These are phyloP conservation scores for Mucor saturninus DNA, from an alignment of 371 early-diverging fungal species.

Conservation along the genomic window DNA sequence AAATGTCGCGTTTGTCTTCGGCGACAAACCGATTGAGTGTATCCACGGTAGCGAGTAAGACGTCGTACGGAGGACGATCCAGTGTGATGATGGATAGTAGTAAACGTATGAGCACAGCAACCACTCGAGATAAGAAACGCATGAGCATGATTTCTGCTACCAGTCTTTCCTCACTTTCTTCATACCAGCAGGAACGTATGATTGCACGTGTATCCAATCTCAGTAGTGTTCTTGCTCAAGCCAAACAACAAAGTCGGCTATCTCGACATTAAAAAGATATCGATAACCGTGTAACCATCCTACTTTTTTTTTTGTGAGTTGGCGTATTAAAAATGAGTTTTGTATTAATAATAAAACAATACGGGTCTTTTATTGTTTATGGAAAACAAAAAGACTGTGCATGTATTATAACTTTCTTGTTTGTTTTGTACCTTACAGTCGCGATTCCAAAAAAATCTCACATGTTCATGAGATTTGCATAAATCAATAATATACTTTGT, in stretches of 20 bases:
- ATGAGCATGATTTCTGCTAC: conserved; percentile 46
- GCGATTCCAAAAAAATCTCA: too few relatives aligned
- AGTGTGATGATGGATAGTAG: background rate
- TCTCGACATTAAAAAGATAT: background rate
- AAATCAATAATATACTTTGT: too few relatives aligned
- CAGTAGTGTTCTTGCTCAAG: conserved; percentile 35
- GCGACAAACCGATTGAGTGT: conserved; percentile 21
- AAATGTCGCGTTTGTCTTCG: conserved; percentile 21
- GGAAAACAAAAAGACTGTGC: too few relatives aligned
- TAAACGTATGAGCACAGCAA: conserved; percentile 25
- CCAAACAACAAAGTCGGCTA: background rate
- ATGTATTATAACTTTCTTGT: too few relatives aligned
- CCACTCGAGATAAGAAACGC: conserved; percentile 37
- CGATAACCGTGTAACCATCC: too few relatives aligned
- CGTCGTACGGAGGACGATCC: background rate
- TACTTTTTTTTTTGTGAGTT: too few relatives aligned
- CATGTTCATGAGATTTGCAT: too few relatives aligned
- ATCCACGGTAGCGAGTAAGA: conserved; percentile 17
- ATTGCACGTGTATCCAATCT: conserved; percentile 43
- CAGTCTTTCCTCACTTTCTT: conserved; percentile 52
- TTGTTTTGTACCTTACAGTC: too few relatives aligned
- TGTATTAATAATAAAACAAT: too few relatives aligned
- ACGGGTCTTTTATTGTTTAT: too few relatives aligned
- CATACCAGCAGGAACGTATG: conserved; percentile 55
- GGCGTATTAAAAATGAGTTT: too few relatives aligned